phyloP scores from a whole-genome alignment of 2,329 filamentous ascomycete genomes.

The Penicillium decumbens region DNA sequence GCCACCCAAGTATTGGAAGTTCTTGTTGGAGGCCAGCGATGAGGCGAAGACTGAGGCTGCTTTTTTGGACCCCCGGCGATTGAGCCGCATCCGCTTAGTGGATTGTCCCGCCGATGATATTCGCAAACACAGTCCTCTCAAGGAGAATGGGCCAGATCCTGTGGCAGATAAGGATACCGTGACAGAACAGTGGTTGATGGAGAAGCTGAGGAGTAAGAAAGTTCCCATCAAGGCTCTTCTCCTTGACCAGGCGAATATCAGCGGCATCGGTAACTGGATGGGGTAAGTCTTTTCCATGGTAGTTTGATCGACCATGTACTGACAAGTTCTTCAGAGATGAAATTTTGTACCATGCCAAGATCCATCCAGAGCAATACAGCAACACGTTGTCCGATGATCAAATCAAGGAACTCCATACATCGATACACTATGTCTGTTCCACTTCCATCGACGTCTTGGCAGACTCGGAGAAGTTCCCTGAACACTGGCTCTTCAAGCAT shows the following conservation, averaged over 20 bases:
- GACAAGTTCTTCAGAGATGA: constrained; percentile 59
- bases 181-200: constrained; percentile 68
- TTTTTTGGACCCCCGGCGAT: constrained; percentile 76
- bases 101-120: constrained; percentile 74
- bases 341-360: constrained; percentile 77
- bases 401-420: constrained; percentile 65
- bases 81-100: constrained; percentile 75
- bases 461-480: constrained; percentile 78
- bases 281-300: constrained; percentile 47
- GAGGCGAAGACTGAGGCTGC: constrained; percentile 62
- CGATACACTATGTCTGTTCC: constrained; percentile 73
- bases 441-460: constrained; percentile 72
- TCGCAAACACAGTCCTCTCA: constrained; percentile 68
- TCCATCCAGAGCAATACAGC: constrained; percentile 91
- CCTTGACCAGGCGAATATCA: constrained; percentile 81
- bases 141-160: constrained; percentile 91
- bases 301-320: not conserved
- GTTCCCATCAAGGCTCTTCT: constrained; percentile 87
- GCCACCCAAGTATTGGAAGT: constrained; percentile 91
- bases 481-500: constrained; percentile 82
- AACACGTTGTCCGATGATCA: constrained; percentile 71
- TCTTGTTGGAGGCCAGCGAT: constrained; percentile 64
- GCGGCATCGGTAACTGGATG: constrained; percentile 96
- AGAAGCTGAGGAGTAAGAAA: constrained; percentile 67
- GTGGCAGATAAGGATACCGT: constrained; percentile 74